Evolutionary conservation across 1,284 basidiomycete genomes (phyloP), one percentile per base, ranked within the genome.

Genomic region (Ustilago loliicola): DNA sequence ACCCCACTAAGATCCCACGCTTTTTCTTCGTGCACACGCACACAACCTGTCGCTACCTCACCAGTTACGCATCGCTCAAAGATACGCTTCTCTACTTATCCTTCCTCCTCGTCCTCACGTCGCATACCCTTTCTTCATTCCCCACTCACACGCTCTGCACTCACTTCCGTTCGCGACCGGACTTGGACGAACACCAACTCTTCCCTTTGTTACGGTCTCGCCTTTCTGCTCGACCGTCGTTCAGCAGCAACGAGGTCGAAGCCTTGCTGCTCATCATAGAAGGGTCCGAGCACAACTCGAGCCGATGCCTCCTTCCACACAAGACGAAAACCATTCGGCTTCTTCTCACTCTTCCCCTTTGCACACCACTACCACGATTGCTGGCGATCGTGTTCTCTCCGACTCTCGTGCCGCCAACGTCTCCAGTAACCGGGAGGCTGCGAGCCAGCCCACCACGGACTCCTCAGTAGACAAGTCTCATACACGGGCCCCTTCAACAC

Each of bases 351-450:
- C 63, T 21, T 29, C 48, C 21, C 45, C 45, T 8, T 21, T 38
- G 1, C 48, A n/a, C 48, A 52, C 27, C 30, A 54, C 47, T 30
- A 11, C 58, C 32, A 38, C 61, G 36, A 50, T 50, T 34, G 66
- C 61, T 50, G 50, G 48, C 42, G 71, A 67, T 55, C 58, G 61
- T 59, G n/a, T 65, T 21, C 54, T 68, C 5, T 47, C 66, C 25
- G 40, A 63, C 11, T 73, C 71, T 4, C 71, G 71, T n/a, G 25
- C 29, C 23, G 66, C 61, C 27, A 68, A 73, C 66, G 30, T 73
- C 25, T 17, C 29, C 30, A 23, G 17, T 40, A 32, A 27, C 54
- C 57, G 58, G 48, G 53, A 23, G 45, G 53, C 47, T 27, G 38
- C 57, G 9, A 64, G 48, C 65, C 17, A 58, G 23, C 29, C 54